phyloP scores from a whole-genome alignment of 495 filamentous ascomycete species.

The Lasiosphaeria hispida region DNA sequence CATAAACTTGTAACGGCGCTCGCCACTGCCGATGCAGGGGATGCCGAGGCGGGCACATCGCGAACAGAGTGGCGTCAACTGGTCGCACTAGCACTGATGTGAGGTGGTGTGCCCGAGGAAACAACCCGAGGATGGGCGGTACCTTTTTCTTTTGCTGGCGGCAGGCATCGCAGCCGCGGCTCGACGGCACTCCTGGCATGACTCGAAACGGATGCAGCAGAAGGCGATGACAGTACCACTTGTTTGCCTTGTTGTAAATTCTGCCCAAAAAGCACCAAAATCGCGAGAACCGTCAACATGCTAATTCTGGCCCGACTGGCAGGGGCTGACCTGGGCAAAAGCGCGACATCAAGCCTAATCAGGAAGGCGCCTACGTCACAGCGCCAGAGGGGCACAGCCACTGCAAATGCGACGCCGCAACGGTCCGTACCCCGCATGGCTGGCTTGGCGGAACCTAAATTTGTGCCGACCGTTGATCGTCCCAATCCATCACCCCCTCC shows the following conservation, averaged over 20 bases:
- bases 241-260: too few species aligned
- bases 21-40: conserved; percentile 46
- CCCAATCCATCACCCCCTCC: too few species aligned
- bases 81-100: conserved; percentile 15
- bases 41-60: conserved; percentile 47
- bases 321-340: not conserved
- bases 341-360: conserved; percentile 11
- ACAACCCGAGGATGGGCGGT: conserved; percentile 16
- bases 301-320: too few species aligned
- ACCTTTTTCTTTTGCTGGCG: conserved; percentile 57
- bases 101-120: not conserved
- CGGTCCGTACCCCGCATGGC: too few species aligned
- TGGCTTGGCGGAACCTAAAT: too few species aligned
- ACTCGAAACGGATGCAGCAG: not conserved
- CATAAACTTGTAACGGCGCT: conserved; percentile 47
- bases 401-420: not conserved
- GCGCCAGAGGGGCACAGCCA: not conserved
- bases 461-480: too few species aligned
- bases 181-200: conserved; percentile 54
- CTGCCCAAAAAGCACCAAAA: too few species aligned
- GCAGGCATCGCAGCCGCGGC: conserved; percentile 50
- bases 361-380: conserved; percentile 7
- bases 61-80: conserved; percentile 40
- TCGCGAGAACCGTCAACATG: too few species aligned
- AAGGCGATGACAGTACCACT: not conserved